Conservation (phyloP, 768 basidiomycete genomes). For the Infundibulicybe gibba region DNA sequence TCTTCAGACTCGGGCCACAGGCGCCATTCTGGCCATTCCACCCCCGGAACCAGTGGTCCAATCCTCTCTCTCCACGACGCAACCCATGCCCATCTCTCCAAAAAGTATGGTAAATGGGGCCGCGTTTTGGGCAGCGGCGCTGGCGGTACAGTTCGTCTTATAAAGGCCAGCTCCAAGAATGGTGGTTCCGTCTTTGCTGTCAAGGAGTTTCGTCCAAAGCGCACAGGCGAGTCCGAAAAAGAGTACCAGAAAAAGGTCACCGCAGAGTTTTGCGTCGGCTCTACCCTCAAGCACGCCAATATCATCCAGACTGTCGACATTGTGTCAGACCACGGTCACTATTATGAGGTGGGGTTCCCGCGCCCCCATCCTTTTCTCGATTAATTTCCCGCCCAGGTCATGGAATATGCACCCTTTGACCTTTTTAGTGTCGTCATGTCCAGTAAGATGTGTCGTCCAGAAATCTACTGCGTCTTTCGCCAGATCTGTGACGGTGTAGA, state of each 20-base stretch:
- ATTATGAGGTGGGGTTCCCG: conserved; percentile 78
- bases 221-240: conserved; percentile 84
- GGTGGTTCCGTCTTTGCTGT: conserved; percentile 90
- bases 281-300: conserved; percentile 89
- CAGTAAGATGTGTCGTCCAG: conserved; percentile 95
- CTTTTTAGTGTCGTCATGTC: conserved; percentile 99
- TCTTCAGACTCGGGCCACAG: conserved; percentile 8
- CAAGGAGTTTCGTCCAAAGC: conserved; percentile 94
- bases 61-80: conserved; percentile 71
- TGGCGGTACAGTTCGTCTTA: conserved; percentile 96
- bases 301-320: conserved; percentile 99
- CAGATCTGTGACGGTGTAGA: conserved; percentile 98
- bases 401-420: conserved; percentile 99
- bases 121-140: conserved; percentile 93
- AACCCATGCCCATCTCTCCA: conserved; percentile 88
- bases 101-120: conserved; percentile 99
- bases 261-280: conserved; percentile 97
- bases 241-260: conserved; percentile 99
- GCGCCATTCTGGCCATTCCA: conserved; percentile 19
- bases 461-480: conserved; percentile 98
- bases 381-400: conserved; percentile 58
- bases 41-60: conserved; percentile 14
- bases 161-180: conserved; percentile 80
- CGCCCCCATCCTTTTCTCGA: conserved; percentile 6
- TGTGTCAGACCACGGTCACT: conserved; percentile 95